phyloP scores from a whole-genome alignment of 331 rosid species.

The Cydonia oblonga region DNA sequence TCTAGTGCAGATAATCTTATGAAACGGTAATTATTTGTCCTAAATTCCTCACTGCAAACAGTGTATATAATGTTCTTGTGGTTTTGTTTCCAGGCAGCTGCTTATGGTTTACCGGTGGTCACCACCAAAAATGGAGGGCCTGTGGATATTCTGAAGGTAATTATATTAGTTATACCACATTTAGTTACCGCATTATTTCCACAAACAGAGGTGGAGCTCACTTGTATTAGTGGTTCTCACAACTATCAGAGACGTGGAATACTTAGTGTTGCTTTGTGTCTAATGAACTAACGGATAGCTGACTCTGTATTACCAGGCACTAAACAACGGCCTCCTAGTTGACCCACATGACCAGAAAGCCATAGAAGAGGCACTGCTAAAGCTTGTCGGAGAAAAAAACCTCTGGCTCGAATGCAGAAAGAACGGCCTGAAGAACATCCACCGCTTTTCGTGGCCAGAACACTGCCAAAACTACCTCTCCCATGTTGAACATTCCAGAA shows the following conservation, averaged over 20 bases:
- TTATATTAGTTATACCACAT: neutral
- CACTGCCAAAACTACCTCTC: slow-evolving; percentile 80
- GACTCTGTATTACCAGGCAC: slow-evolving; percentile 31
- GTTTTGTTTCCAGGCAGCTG: slow-evolving; percentile 38
- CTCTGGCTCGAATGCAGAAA: slow-evolving; percentile 72
- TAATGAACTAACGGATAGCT: neutral
- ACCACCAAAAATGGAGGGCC: slow-evolving; percentile 57
- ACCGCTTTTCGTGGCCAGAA: slow-evolving; percentile 76
- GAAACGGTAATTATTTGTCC: neutral
- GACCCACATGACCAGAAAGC: slow-evolving; percentile 82
- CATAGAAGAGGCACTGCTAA: slow-evolving; percentile 66
- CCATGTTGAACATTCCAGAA: slow-evolving; percentile 51
- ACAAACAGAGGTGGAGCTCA: neutral
- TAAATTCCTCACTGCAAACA: neutral
- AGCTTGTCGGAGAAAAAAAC: slow-evolving; percentile 64
- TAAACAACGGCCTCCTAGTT: slow-evolving; percentile 61
- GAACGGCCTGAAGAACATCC: slow-evolving; percentile 71
- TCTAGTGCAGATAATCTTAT: neutral
- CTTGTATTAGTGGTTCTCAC: neutral
- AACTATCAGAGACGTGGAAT: neutral
- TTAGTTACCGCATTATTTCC: neutral
- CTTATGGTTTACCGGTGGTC: slow-evolving; percentile 49
- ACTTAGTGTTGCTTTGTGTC: neutral
- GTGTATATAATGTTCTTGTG: neutral
- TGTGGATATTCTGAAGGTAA: slow-evolving; percentile 43